A percentile compares a stretch with the other conserved stretches of the same genome.
Evolutionary conservation across 768 basidiomycete genomes (phyloP).

Genomic region (Tephrocybe rancida): DNA sequence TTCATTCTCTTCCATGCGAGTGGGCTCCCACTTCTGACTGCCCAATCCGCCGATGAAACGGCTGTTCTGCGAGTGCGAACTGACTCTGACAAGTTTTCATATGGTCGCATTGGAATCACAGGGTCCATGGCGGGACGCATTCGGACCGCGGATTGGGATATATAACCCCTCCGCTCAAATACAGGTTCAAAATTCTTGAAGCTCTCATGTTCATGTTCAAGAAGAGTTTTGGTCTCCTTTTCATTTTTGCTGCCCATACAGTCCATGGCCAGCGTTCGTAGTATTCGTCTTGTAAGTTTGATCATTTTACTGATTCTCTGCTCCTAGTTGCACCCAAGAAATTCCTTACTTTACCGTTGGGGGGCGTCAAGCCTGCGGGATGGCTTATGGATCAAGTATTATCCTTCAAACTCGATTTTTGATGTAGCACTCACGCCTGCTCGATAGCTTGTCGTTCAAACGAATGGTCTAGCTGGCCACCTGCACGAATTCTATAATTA

Average conservation of each 20-base stretch:
- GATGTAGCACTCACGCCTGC: background rate
- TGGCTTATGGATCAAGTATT: slow-evolving; percentile 46
- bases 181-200: background rate
- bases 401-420: background rate
- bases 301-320: background rate
- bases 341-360: slow-evolving; percentile 40
- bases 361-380: slow-evolving; percentile 38
- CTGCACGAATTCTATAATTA: slow-evolving; percentile 38
- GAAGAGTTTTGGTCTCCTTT: slow-evolving; percentile 8
- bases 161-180: background rate
- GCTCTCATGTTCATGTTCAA: background rate
- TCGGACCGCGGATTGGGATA: slow-evolving; percentile 12
- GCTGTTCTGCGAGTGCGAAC: background rate
- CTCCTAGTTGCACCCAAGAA: slow-evolving; percentile 42
- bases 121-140: slow-evolving; percentile 2
- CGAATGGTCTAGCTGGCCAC: slow-evolving; percentile 45
- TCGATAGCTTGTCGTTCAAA: slow-evolving; percentile 42
- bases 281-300: background rate
- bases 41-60: background rate
- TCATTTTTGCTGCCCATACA: slow-evolving; percentile 9
- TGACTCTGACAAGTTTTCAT: background rate
- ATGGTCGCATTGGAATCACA: slow-evolving; percentile 12
- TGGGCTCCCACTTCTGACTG: background rate
- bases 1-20: background rate
- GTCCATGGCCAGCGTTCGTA: slow-evolving; percentile 27